Conservation (phyloP, 1,139 yeast species). For the Magnusiomyces paraingens region DNA sequence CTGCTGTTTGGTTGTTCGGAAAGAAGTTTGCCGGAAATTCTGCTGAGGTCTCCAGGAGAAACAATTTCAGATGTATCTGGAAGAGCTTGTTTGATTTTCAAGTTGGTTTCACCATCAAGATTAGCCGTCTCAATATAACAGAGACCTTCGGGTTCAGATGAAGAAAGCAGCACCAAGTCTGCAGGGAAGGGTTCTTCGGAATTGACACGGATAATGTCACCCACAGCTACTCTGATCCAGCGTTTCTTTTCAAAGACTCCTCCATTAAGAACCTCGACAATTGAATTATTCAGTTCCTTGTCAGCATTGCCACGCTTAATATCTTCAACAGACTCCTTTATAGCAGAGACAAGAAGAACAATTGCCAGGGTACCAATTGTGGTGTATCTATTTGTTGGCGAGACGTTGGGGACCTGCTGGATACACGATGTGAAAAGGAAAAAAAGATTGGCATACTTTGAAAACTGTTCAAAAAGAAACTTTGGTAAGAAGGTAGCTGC, state of each 20-base stretch:
- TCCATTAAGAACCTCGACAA: slow-evolving; percentile 61
- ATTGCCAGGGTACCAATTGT: slow-evolving; percentile 86
- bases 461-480: slow-evolving; percentile 91
- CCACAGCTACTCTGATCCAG: slow-evolving; percentile 89
- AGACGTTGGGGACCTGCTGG: slow-evolving; percentile 94
- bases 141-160: slow-evolving; percentile 96
- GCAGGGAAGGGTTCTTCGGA: slow-evolving; percentile 96
- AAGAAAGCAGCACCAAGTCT: slow-evolving; percentile 72
- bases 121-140: slow-evolving; percentile 98
- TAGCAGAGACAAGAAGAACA: slow-evolving; percentile 83
- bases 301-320: slow-evolving; percentile 84
- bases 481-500: slow-evolving; percentile 90
- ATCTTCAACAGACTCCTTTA: slow-evolving; percentile 88
- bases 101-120: slow-evolving; percentile 94
- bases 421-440: slow-evolving; percentile 87
- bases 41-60: slow-evolving; percentile 55
- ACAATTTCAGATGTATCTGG: slow-evolving; percentile 71
- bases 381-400: slow-evolving; percentile 94
- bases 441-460: slow-evolving; percentile 93
- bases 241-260: slow-evolving; percentile 59
- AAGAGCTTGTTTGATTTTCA: slow-evolving; percentile 86
- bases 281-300: slow-evolving; percentile 77
- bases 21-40: slow-evolving; percentile 49
- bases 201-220: slow-evolving; percentile 78
- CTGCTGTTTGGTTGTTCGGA: slow-evolving; percentile 96